Percentiles rank a stretch among this genome's conserved stretches.
phyloP scores from a whole-genome alignment of 2,329 filamentous ascomycete species.

The Phialemonium atrogriseum region DNA sequence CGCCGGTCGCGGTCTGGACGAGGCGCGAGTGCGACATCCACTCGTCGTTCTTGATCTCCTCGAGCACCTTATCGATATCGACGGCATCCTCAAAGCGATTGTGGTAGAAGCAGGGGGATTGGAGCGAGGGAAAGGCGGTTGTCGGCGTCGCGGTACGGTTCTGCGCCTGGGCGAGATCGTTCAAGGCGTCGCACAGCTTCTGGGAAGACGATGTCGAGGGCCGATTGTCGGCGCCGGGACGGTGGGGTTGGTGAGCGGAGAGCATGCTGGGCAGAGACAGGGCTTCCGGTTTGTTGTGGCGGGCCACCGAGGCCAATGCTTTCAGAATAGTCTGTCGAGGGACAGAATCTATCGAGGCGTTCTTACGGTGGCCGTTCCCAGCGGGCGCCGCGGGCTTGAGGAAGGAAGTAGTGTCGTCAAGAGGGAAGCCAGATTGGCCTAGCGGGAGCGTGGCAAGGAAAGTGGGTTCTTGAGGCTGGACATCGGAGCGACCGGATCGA shows the following conservation, averaged over 20 bases:
- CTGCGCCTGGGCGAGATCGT: constrained; percentile 35
- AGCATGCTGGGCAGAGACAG: constrained; percentile 55
- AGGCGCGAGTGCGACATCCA: constrained; percentile 89
- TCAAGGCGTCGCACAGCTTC: constrained; percentile 54
- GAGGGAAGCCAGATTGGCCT: constrained; percentile 7
- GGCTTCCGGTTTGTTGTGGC: constrained; percentile 53
- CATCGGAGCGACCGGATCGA: constrained; percentile 6
- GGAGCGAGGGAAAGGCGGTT: constrained; percentile 58
- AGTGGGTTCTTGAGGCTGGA: constrained; percentile 4
- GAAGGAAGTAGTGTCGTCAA: constrained; percentile 20
- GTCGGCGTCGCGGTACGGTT: constrained; percentile 28
- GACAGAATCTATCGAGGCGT: constrained; percentile 55
- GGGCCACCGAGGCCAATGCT: constrained; percentile 61
- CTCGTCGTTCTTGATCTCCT: constrained; percentile 85
- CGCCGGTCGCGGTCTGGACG: constrained; percentile 89
- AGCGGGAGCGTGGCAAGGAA: constrained; percentile 4
- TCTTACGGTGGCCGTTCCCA: constrained; percentile 37
- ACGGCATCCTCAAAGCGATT: constrained; percentile 94
- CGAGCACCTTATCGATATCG: constrained; percentile 87
- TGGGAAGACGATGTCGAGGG: constrained; percentile 44
- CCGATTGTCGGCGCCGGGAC: constrained; percentile 23
- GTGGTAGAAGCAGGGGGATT: constrained; percentile 97
- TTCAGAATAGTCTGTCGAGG: constrained; percentile 79
- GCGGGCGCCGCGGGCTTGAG: constrained; percentile 15
- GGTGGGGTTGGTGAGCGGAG: constrained; percentile 27